Evolutionary conservation across 768 basidiomycete species (phyloP).

Genomic region (Psilocybe azurescens): DNA sequence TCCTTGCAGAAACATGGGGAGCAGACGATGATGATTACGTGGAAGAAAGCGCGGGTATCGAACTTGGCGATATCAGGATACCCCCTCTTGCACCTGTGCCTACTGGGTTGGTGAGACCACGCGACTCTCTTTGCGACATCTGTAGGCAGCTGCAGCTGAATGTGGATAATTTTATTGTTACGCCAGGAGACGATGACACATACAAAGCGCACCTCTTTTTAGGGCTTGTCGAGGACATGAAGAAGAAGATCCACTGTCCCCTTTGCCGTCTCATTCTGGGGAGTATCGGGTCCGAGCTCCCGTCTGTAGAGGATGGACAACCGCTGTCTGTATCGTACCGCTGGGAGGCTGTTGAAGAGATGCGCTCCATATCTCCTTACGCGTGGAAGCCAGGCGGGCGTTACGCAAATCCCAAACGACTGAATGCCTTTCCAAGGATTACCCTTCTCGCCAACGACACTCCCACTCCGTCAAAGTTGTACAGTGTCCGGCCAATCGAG

Average conservation of each 20-base stretch:
- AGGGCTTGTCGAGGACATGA: conserved; percentile 14
- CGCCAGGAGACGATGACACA: neutral
- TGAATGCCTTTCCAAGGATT: conserved; percentile 12
- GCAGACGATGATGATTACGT: no score
- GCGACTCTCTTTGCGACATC: conserved; percentile 10
- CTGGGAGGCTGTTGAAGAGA: neutral
- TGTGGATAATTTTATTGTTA: conserved; percentile 3
- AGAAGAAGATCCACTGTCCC: conserved; percentile 6
- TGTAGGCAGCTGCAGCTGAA: conserved; percentile 6
- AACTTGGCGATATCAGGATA: neutral
- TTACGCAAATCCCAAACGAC: neutral
- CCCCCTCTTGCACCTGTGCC: conserved; percentile 12
- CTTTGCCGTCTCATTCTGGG: conserved; percentile 11
- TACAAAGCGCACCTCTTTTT: neutral
- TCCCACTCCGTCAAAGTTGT: neutral
- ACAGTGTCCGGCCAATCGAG: conserved; percentile 6
- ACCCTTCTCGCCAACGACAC: conserved; percentile 17
- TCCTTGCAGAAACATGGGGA: no score
- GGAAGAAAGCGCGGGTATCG: no score
- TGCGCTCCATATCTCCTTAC: conserved; percentile 5
- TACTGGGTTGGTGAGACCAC: neutral
- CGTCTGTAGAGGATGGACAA: neutral
- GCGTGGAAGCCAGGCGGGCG: neutral
- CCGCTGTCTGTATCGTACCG: neutral
- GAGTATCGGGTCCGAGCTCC: neutral